Evolutionary conservation across 2,329 filamentous ascomycete genomes (phyloP).

Genomic region (Aureobasidium sp.): DNA sequence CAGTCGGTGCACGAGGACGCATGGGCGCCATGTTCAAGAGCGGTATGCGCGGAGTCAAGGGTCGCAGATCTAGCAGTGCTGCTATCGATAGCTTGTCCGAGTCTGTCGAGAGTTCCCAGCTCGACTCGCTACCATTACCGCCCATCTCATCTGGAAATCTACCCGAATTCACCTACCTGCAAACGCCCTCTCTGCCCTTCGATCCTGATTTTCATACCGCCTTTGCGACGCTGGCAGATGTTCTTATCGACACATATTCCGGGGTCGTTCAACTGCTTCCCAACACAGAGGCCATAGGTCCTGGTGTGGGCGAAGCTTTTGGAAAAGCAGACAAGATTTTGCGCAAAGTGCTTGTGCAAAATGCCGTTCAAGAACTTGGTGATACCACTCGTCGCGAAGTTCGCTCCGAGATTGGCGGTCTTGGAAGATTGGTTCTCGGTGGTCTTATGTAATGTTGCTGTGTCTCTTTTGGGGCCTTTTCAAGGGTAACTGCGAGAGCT

Average conservation of each 20-base stretch:
- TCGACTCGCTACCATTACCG: conserved; percentile 18
- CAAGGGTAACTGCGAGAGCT: not conserved
- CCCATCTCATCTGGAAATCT: conserved; percentile 54
- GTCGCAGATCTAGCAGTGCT: conserved; percentile 50
- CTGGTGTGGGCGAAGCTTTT: conserved; percentile 70
- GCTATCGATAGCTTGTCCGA: conserved; percentile 53
- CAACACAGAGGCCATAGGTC: conserved; percentile 58
- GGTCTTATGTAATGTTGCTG: not conserved
- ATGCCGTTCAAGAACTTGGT: conserved; percentile 87
- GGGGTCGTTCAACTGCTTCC: conserved; percentile 68
- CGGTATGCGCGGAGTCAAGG: conserved; percentile 31
- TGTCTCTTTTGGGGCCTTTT: not conserved
- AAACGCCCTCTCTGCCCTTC: conserved; percentile 90
- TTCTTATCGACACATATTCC: conserved; percentile 86
- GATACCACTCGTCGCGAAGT: conserved; percentile 70
- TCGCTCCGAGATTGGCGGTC: conserved; percentile 73
- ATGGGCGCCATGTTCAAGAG: conserved; percentile 53
- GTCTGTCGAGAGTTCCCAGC: conserved; percentile 21
- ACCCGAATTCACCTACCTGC: conserved; percentile 79
- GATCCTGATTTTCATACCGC: conserved; percentile 97
- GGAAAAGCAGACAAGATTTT: conserved; percentile 80
- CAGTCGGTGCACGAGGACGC: conserved; percentile 66
- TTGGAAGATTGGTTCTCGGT: conserved; percentile 53
- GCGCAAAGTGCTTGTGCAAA: conserved; percentile 80
- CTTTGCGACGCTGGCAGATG: conserved; percentile 91